Conservation (phyloP, 1,139 yeast species). For the Suhomyces kunorum region DNA sequence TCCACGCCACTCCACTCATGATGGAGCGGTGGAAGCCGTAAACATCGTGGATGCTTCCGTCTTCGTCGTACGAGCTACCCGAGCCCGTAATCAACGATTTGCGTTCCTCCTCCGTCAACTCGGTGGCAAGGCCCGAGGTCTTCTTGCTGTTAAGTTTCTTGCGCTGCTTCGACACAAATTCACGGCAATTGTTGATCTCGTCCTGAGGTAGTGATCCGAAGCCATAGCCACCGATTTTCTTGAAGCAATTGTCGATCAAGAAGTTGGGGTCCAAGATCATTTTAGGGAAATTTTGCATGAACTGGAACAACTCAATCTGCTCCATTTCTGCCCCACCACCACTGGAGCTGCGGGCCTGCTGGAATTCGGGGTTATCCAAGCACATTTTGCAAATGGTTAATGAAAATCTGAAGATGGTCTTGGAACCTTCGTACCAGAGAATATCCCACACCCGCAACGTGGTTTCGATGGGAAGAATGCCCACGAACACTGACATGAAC, state of each 20-base stretch:
- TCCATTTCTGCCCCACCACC: slow-evolving; percentile 43
- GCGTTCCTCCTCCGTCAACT: slow-evolving; percentile 44
- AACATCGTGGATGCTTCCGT: slow-evolving; percentile 40
- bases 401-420: slow-evolving; percentile 79
- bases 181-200: slow-evolving; percentile 74
- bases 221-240: slow-evolving; percentile 65
- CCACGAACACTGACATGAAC: slow-evolving; percentile 96
- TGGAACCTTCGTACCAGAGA: slow-evolving; percentile 87
- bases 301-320: slow-evolving; percentile 85
- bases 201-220: slow-evolving; percentile 78
- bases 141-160: slow-evolving; percentile 44
- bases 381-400: slow-evolving; percentile 79
- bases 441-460: slow-evolving; percentile 93
- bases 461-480: slow-evolving; percentile 83
- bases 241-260: slow-evolving; percentile 73
- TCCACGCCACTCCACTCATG: slow-evolving; percentile 60
- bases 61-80: slow-evolving; percentile 26
- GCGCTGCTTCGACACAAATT: slow-evolving; percentile 70
- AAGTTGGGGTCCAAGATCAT: slow-evolving; percentile 66
- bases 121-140: slow-evolving; percentile 31
- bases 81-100: slow-evolving; percentile 31
- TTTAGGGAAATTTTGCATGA: slow-evolving; percentile 82
- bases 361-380: slow-evolving; percentile 58
- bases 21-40: slow-evolving; percentile 54
- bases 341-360: slow-evolving; percentile 18